Evolutionary conservation across 441 rosid species (phyloP).

Genomic region (Gossypium schwendimanii): DNA sequence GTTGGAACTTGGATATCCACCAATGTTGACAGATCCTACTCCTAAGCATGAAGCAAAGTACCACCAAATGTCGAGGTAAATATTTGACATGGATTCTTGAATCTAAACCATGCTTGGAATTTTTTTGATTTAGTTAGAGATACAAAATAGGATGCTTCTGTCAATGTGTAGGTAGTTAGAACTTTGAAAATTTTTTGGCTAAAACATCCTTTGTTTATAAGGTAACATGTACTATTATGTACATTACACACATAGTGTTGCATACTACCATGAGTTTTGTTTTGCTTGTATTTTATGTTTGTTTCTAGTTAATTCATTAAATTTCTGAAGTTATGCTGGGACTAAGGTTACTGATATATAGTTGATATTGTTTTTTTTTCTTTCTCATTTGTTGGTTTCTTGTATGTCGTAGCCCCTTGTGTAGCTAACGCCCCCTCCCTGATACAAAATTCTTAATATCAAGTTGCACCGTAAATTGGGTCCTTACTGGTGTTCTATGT

Average conservation of each 20-base stretch:
- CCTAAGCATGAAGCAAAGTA: not conserved
- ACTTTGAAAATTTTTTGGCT: not conserved
- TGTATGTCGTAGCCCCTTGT: too few species aligned
- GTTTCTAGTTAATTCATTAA: not conserved
- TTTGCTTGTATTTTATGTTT: not conserved
- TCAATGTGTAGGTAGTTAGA: not conserved
- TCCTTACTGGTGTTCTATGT: too few species aligned
- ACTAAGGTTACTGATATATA: not conserved
- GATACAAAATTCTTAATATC: too few species aligned
- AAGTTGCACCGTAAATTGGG: too few species aligned
- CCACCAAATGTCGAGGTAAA: conserved; percentile 8
- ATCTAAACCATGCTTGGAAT: not conserved
- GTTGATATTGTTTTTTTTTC: not conserved
- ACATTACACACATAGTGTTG: not conserved
- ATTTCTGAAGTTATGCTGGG: not conserved
- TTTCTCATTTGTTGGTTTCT: not conserved
- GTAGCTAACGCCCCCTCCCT: too few species aligned
- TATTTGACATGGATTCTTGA: conserved; percentile 9
- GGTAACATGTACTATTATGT: not conserved
- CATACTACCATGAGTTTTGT: not conserved
- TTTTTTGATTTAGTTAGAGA: conserved; percentile 2
- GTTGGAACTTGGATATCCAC: conserved; percentile 10
- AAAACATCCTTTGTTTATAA: not conserved
- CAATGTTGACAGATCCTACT: not conserved
- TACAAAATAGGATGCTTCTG: not conserved